Base-by-base conservation (phyloP, 2,329 filamentous ascomycete species). In the Sporothrix brasiliensis region DNA sequence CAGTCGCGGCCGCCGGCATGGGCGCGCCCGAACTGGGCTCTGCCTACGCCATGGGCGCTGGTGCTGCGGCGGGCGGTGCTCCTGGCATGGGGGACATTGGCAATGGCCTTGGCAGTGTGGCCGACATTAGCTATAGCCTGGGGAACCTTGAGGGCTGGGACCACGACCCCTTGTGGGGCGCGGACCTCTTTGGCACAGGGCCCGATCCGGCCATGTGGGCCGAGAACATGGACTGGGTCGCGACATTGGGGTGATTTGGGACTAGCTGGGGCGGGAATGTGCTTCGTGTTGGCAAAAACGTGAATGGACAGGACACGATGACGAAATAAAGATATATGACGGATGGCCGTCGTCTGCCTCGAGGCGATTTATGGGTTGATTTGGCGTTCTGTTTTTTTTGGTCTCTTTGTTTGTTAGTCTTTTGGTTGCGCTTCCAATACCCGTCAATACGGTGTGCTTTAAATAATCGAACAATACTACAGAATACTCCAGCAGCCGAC, bases 141-240 rank as follows among this genome's bases (percentile, higher is more conserved):
- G 69, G 10, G 4, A 58, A 71, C 30, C 39, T 70, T 1, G 70
- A 71, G 4, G 67, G 58, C 34, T 74, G 68, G 70, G 72, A 74
- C 21, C 72, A 54, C 44, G 70, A 70, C 44, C 71, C 68, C 10
- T 50, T 69, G 1, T 76, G 74, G 75, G 50, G 63, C 7, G 71
- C 69, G 24, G 72, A 74, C 24, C 69, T 75, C 39, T 73, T 76
- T 56, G 73, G 75, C 53, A 56, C 39, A 10, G 60, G 61, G 19
- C 7, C 74, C 14, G 74, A 74, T n/a, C 72, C 73, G 9, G 71
- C 63, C 9, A 56, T 75, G 14, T 76, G 75, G 75, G 67, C 72
- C 2, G 72, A 72, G 19, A 67, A 58, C 47, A 68, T 73, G 69
- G 69, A 70, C 24, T 73, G 73, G 73, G 49, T 68, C 49, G 13